A percentile compares a stretch with the other conserved stretches of the same genome.
Conservation (phyloP, 768 basidiomycete genomes). For the Xerocomus potaroensis region DNA sequence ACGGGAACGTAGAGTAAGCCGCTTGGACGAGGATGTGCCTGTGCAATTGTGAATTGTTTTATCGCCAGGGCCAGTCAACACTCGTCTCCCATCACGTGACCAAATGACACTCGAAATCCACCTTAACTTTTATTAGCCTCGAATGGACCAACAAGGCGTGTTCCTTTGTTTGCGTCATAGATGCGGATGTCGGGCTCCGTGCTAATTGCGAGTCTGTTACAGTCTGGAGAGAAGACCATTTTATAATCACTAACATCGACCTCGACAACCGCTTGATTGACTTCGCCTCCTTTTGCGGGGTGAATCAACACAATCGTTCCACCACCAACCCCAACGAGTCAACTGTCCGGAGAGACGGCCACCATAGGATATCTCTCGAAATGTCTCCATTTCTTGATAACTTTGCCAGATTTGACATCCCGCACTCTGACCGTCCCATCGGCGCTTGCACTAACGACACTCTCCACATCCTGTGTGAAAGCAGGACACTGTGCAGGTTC, state of each 20-base stretch:
- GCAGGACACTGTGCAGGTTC: not conserved
- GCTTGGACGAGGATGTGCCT: too few relatives aligned
- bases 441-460: not conserved
- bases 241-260: not conserved
- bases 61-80: not conserved
- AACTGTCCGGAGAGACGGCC: not conserved
- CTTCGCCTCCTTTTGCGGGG: not conserved
- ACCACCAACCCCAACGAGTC: not conserved
- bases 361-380: fast-evolving
- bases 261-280: not conserved
- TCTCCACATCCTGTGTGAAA: constrained; percentile 1
- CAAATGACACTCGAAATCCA: not conserved
- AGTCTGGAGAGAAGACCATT: constrained; percentile 1
- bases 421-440: not conserved
- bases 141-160: not conserved
- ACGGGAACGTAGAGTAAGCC: too few relatives aligned
- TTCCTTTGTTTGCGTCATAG: not conserved
- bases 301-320: not conserved
- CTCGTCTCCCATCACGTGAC: constrained; percentile 1
- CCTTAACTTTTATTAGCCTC: not conserved
- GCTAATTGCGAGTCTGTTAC: not conserved
- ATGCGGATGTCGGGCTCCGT: not conserved
- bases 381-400: not conserved
- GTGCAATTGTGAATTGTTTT: not conserved
- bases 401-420: not conserved